phyloP scores from a whole-genome alignment of 306 rosid genomes.

The Sphenostylis stenocarpa region DNA sequence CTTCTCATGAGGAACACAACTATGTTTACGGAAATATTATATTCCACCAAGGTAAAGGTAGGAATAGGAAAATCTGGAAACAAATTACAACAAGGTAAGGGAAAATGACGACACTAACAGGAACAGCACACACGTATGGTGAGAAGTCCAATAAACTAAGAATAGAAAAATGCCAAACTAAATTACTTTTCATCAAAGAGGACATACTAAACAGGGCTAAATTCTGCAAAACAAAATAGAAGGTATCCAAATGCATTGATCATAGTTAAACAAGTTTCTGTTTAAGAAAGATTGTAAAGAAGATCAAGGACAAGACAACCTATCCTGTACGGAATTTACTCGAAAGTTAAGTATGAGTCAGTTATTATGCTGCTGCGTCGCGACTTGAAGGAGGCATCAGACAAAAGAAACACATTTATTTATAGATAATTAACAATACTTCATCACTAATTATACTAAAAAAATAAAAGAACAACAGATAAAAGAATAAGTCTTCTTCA shows the following conservation, averaged over 20 bases:
- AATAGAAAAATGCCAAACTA: not conserved
- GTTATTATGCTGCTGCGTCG: not conserved
- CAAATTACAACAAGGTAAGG: slow-evolving; percentile 11
- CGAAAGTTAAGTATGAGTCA: slow-evolving; percentile 1
- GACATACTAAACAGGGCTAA: not conserved
- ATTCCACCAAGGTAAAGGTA: not conserved
- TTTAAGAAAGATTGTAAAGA: slow-evolving; percentile 2
- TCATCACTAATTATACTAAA: not conserved
- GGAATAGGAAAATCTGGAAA: not conserved
- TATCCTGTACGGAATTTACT: not conserved
- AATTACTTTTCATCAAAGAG: not conserved
- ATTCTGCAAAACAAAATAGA: not conserved
- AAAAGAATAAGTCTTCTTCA: not conserved
- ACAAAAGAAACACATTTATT: slow-evolving; percentile 10
- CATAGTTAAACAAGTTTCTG: not conserved
- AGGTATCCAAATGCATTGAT: not conserved
- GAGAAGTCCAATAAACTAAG: slow-evolving; percentile 6
- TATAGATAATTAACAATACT: not conserved
- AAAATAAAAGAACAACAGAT: not conserved
- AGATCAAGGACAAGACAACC: slow-evolving; percentile 9
- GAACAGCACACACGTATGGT: not conserved
- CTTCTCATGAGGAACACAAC: not conserved
- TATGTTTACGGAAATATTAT: not conserved
- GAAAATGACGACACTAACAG: not conserved
- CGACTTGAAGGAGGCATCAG: not conserved